Evolutionary conservation across 495 filamentous ascomycete genomes (phyloP).

Genomic region (Penicillium desertorum): DNA sequence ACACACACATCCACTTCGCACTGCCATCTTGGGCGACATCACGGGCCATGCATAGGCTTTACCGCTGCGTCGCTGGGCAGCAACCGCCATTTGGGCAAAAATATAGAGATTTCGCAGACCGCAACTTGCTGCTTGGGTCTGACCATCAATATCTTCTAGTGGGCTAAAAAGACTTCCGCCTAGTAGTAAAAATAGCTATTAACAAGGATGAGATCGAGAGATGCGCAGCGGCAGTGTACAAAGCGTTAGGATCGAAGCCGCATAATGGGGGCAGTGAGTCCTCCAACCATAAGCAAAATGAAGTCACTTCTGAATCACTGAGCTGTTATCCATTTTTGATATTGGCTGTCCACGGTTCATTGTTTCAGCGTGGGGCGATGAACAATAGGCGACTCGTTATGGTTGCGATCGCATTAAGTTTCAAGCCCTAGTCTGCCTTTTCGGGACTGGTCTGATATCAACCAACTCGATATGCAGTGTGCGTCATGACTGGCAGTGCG

Average conservation of each 20-base stretch:
- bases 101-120: constrained; percentile 36
- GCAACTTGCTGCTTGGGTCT: constrained; percentile 31
- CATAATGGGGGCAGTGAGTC: constrained; percentile 7
- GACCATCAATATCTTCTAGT: constrained; percentile 4
- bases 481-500: constrained; percentile 9
- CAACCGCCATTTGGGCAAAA: constrained; percentile 33
- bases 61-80: constrained; percentile 45
- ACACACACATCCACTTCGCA: constrained; percentile 18
- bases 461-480: neutral
- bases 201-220: neutral
- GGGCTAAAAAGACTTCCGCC: constrained; percentile 5
- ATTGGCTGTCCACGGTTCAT: constrained; percentile 2
- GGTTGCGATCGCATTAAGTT: constrained; percentile 1
- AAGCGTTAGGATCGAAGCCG: constrained; percentile 6
- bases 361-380: constrained; percentile 9
- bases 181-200: constrained; percentile 13
- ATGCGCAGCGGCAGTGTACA: constrained; percentile 6
- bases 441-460: constrained; percentile 4
- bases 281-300: constrained; percentile 3
- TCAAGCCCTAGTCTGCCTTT: constrained; percentile 12
- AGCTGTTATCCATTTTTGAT: neutral
- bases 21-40: constrained; percentile 37
- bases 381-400: constrained; percentile 11
- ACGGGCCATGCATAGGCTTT: constrained; percentile 38
- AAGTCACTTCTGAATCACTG: constrained; percentile 2